Base-by-base conservation (phyloP, 2,329 filamentous ascomycete species). In the Ophiostoma ips region DNA sequence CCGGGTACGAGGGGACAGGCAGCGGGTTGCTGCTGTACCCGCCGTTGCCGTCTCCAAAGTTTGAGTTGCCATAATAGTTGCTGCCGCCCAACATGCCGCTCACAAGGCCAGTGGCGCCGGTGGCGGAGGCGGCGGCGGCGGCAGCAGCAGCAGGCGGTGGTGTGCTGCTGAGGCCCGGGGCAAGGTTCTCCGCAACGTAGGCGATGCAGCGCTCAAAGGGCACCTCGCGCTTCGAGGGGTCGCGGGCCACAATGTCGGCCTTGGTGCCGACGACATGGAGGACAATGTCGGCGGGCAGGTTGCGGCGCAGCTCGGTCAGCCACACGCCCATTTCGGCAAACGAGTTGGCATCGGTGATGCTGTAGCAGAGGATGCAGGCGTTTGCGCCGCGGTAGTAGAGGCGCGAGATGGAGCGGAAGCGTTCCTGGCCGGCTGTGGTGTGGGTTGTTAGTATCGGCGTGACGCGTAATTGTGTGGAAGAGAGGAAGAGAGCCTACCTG, bases 321-420 rank as follows among this genome's bases (percentile, higher is more conserved):
- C 89, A 95, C 50, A 83, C 76, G 60, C 87, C 87, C 87, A 95
- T 95, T 66, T 95, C 87, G 58, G 79, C 76, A 64, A 95, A 95
- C 53, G 85, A 92, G 58, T 79, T 70, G 54, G 83, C 81, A 64
- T 89, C 84, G 53, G 88, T 94, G 63, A 95, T 94, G 69, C 86
- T 86, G 71, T 95, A 95, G 73, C 89, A 95, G 44, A 95, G 77
- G 53, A 95, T 87, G 60, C 87, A 92, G 52, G 89, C 89, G 62
- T 95, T 90, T 55, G 90, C 90, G 62, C 89, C 89, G 61, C 90
- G 84, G 68, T 98, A 98, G 72, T 96, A 96, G 49, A 98, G 79
- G 51, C 89, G 83, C 10, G 87, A 94, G 61, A 98, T 96, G 55
- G 84, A 89, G 59, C 90, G 81, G 65, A 96, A 98, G 51, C 90